Base-by-base conservation (phyloP, 495 filamentous ascomycete species). In the Lophiostoma macrostomum region DNA sequence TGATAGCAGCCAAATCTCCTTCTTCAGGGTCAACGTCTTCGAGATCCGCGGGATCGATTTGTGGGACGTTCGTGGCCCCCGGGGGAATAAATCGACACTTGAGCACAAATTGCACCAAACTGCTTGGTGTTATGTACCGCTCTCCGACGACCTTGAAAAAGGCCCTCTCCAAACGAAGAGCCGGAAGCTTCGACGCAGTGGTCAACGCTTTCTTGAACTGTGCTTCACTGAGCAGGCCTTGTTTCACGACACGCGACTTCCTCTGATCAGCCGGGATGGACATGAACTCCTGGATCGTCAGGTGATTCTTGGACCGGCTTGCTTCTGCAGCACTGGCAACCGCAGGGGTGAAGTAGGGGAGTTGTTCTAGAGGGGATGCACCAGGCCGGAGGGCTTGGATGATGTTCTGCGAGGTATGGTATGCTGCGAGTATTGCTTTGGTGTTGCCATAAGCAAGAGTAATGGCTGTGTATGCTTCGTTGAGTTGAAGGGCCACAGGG, bases 131-230 rank as follows among this genome's bases (percentile, higher is more conserved):
- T 66, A 97, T 85, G 67, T 82, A 87, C 52, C 83, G 87, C 72
- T 98, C 93, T 52, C 93, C 93, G 59, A 87, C 84, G 42, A 98
- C 93, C 75, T 98, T 98, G 81, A 98, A 98, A 73, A 94, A 98
- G 1, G 89, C 88, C 73, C 90, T 91, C 67, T 90, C 89, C n/a
- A 97, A 80, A 50, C 86, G 77, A 38, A 97, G 73, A 36, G 79
- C 76, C 0, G 93, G 93, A 11, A 98, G 73, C 68, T 95, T 87
- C 59, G 80, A 80, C 20, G 89, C 90, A 34, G 95, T 83, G 35
- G 70, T 65, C 43, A 95, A 72, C 24, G 86, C 88, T 20, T 81
- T 78, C 29, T 79, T 72, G 70, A 96, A 96, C 66, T 96, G 82
- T 42, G 78, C 69, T 44, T 88, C 83, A 6, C 78, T 83, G 36